Percentiles rank a stretch among this genome's conserved stretches.
These are phyloP conservation scores for Gracilaria vermiculophylla DNA, from an alignment of 23 red algal species.

Conservation along the genomic window DNA sequence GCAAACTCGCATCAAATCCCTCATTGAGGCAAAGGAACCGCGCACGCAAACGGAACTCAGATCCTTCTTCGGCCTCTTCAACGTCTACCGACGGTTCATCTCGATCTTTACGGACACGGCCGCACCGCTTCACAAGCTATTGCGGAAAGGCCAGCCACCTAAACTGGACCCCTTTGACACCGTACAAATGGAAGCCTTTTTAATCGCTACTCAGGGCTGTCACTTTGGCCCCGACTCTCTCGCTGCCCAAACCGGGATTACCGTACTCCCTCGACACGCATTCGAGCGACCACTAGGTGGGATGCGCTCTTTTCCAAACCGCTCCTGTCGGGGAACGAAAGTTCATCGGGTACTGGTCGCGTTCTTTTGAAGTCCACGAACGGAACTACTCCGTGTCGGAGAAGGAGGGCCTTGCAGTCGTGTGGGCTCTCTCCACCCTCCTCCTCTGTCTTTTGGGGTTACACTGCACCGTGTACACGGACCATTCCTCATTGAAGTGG, in stretches of 20 bases:
- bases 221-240: not conserved
- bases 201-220: not conserved
- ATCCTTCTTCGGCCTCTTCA: constrained; percentile 20
- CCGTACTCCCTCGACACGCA: not conserved
- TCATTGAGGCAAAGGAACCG: not conserved
- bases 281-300: not conserved
- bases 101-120: constrained; percentile 21
- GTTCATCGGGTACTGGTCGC: not conserved
- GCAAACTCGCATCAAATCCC: not conserved
- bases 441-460: not conserved
- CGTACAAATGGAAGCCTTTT: not conserved
- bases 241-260: constrained; percentile 1
- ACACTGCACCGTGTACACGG: constrained; percentile 14
- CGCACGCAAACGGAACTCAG: constrained; percentile 19
- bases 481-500: constrained; percentile 26
- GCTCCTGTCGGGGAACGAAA: not conserved
- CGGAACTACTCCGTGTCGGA: constrained; percentile 28
- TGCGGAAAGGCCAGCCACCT: constrained; percentile 6
- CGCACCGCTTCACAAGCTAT: not conserved
- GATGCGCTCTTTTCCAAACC: constrained; percentile 6
- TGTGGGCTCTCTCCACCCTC: constrained; percentile 6
- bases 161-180: not conserved
- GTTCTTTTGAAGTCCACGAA: not conserved
- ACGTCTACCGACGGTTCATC: constrained; percentile 46
- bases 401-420: constrained; percentile 29